Base-by-base conservation (phyloP, 768 basidiomycete genomes). In the Candolleomyces aberdarensis region DNA sequence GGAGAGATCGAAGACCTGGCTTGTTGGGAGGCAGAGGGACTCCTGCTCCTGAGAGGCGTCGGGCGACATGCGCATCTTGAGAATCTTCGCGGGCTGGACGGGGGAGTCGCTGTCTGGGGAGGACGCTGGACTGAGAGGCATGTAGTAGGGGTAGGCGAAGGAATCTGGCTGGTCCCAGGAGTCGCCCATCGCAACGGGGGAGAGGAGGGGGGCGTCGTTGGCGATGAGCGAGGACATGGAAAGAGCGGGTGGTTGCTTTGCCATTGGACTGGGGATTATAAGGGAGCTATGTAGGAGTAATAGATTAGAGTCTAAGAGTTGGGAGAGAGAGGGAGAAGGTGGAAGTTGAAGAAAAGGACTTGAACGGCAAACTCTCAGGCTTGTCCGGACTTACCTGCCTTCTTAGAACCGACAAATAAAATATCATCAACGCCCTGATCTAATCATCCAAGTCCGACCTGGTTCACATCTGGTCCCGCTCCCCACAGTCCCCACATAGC, bases 1-100 rank as follows among this genome's bases (percentile, higher is more conserved):
- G 3, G 79, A 73, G 62, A 86, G 79, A 71, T 89, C 88, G 72
- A 91, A 91, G 66, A 91, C 78, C 74, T 91, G 85, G 70, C 84
- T 83, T 15, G 89, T 91, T 39, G 89, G 82, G 14, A 91, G 71
- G 68, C 87, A 91, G 46, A 83, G 74, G 61, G 78, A 80, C 57
- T 60, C 79, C 58, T 75, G 69, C 22, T 83, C 81, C 17, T 76
- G 72, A 31, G 60, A 49, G 29, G 71, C 63, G 63, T 83, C 83
- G 5, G 82, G 78, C 62, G 76, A 76, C 67, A 76, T 73, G 63
- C 78, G 79, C 62, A 80, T 77, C 71, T 80, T 83, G 76, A 87
- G 83, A 67, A 83, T 76, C 53, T 74, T 75, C 14, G 71, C n/a
- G 5, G 78, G 58, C 40, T 77, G 80, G 46, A 74, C 67, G 4